phyloP scores from a whole-genome alignment of 208 protist species.

The Angomonas ambiguus region DNA sequence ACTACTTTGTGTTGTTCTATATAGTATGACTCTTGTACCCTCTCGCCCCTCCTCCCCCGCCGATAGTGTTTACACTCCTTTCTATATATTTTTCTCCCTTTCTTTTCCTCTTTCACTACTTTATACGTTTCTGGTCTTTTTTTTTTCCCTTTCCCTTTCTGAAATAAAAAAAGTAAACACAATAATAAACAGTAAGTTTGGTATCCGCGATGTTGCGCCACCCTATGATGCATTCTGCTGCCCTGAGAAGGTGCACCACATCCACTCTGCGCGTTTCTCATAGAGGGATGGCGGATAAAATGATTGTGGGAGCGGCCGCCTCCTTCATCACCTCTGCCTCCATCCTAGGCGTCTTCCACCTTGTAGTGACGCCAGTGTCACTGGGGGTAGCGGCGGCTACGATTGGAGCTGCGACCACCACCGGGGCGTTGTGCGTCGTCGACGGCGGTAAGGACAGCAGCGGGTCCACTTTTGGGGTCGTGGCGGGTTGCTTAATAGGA shows the following conservation, averaged over 20 bases:
- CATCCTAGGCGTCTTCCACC: constrained; percentile 74
- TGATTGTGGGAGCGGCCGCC: constrained; percentile 62
- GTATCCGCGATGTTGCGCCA: background rate
- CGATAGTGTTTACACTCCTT: no score
- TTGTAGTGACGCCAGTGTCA: constrained; percentile 76
- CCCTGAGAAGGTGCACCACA: constrained; percentile 5
- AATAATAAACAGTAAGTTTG: no score
- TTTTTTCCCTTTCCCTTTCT: constrained; percentile 2
- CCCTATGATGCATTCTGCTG: background rate
- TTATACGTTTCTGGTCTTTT: background rate
- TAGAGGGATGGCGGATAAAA: constrained; percentile 72
- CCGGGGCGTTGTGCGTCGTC: constrained; percentile 63
- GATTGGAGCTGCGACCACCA: constrained; percentile 54
- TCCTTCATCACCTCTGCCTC: constrained; percentile 57
- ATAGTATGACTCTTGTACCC: no score
- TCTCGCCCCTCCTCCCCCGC: no score
- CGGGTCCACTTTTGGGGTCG: constrained; percentile 72
- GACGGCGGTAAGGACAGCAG: constrained; percentile 63
- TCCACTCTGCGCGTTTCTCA: constrained; percentile 23
- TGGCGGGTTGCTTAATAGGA: constrained; percentile 74
- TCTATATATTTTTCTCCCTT: background rate
- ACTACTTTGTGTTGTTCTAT: no score
- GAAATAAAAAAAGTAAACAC: no score
- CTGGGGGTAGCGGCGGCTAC: constrained; percentile 52
- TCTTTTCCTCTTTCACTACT: background rate